A percentile compares a stretch with the other conserved stretches of the same genome.
Conservation (phyloP, 257 asterid genomes). For the Anisodus acutangulus region DNA sequence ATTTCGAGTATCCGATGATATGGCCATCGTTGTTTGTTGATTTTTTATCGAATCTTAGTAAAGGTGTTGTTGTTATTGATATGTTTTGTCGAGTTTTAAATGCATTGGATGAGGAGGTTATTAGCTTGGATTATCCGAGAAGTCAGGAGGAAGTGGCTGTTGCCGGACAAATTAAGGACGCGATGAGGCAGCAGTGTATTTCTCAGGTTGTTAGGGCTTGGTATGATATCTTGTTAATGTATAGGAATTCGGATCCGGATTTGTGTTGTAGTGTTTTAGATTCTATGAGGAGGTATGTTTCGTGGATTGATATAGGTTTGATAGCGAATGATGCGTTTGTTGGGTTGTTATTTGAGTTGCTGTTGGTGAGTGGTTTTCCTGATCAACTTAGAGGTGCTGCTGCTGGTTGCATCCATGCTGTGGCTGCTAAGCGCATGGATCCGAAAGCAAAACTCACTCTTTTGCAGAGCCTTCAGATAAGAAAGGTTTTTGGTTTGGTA, state of each 20-base stretch:
- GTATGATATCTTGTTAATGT: conserved; percentile 68
- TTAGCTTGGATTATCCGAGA: conserved; percentile 82
- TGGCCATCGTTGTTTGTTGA: conserved; percentile 93
- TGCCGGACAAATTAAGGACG: conserved; percentile 80
- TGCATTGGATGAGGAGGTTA: conserved; percentile 81
- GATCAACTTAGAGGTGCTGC: conserved; percentile 81
- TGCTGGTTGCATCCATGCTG: conserved; percentile 71
- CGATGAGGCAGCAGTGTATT: conserved; percentile 92
- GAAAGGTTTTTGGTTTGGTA: conserved; percentile 76
- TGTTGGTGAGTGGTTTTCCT: conserved; percentile 62
- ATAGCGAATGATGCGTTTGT: conserved; percentile 71
- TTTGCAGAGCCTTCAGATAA: conserved; percentile 71
- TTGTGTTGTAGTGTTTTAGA: conserved; percentile 76
- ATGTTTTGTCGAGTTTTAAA: conserved; percentile 90
- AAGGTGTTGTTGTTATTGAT: conserved; percentile 77
- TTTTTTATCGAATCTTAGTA: conserved; percentile 69
- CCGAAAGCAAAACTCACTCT: conserved; percentile 72
- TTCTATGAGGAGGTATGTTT: conserved; percentile 69
- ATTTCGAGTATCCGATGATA: conserved; percentile 77
- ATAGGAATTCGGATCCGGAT: conserved; percentile 69
- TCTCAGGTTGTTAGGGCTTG: conserved; percentile 80
- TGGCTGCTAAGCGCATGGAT: conserved; percentile 90
- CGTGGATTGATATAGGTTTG: conserved; percentile 96
- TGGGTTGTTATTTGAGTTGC: conserved; percentile 71
- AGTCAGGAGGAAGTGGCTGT: conserved; percentile 64